These are phyloP conservation scores for Amoebophrya sp. DNA, from an alignment of 169 alveolate species.

Conservation along the genomic window DNA sequence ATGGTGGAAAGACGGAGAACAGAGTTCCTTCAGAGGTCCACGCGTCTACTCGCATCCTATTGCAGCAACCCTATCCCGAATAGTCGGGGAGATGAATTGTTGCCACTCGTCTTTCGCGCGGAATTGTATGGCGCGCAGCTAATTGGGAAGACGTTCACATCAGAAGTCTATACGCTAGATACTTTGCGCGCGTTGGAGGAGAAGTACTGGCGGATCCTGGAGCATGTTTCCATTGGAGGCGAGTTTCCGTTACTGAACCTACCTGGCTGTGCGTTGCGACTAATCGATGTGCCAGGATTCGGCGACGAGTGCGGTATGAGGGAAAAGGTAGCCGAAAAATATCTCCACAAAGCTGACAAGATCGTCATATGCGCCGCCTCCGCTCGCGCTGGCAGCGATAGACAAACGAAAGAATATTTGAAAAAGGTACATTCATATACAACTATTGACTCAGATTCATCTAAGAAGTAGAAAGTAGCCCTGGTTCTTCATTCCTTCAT, in stretches of 20 bases:
- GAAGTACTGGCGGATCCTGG: neutral
- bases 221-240: neutral
- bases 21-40: too few relatives aligned
- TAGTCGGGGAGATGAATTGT: too few relatives aligned
- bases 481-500: too few relatives aligned
- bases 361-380: constrained; percentile 1
- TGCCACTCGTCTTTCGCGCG: neutral
- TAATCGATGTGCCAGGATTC: neutral
- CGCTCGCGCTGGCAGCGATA: neutral
- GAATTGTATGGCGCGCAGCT: neutral
- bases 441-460: too few relatives aligned
- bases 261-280: neutral
- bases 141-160: neutral
- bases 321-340: neutral
- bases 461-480: too few relatives aligned
- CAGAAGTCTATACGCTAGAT: neutral
- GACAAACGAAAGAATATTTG: neutral
- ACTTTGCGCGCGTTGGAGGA: neutral
- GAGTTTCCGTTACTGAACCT: neutral
- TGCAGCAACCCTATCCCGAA: too few relatives aligned
- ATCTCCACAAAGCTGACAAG: constrained; percentile 20
- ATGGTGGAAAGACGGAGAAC: too few relatives aligned
- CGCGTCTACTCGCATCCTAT: too few relatives aligned
- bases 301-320: neutral
- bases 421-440: neutral